Evolutionary conservation across 371 early-diverging fungal species (phyloP).

Genomic region (Apophysomyces trapeziformis): DNA sequence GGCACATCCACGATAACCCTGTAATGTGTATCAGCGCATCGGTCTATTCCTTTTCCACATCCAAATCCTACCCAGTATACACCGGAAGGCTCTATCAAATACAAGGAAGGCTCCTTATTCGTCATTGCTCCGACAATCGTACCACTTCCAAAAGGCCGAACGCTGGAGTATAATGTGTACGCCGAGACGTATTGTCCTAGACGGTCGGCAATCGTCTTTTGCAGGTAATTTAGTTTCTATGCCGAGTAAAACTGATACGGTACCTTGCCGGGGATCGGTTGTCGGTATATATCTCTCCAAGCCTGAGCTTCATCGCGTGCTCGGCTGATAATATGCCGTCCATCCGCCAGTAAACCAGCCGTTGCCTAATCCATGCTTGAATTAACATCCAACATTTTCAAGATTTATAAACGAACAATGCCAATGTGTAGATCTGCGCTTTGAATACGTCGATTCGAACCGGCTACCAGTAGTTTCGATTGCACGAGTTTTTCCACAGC

Average conservation of each 20-base stretch:
- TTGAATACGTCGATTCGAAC: slow-evolving; percentile 91
- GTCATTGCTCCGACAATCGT: slow-evolving; percentile 81
- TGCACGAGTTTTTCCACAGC: slow-evolving; percentile 96
- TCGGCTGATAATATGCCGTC: slow-evolving; percentile 86
- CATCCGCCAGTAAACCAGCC: slow-evolving; percentile 96
- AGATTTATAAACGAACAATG: slow-evolving; percentile 64
- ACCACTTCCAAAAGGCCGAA: slow-evolving; percentile 96
- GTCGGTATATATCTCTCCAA: slow-evolving; percentile 88
- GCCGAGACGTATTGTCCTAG: slow-evolving; percentile 93
- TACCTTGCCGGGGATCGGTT: slow-evolving; percentile 85
- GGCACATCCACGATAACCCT: slow-evolving; percentile 96
- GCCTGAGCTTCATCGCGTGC: slow-evolving; percentile 91
- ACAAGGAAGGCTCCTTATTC: slow-evolving; percentile 82
- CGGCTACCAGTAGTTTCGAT: slow-evolving; percentile 92
- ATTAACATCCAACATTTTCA: not conserved
- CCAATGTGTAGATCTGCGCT: slow-evolving; percentile 93
- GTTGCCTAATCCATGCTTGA: slow-evolving; percentile 65
- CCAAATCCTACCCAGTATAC: slow-evolving; percentile 79
- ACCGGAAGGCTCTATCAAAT: slow-evolving; percentile 97
- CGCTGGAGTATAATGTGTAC: slow-evolving; percentile 95
- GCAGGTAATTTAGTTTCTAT: not conserved
- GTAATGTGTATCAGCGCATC: not conserved
- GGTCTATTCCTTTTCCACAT: not conserved
- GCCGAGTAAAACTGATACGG: not conserved
- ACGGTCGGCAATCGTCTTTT: slow-evolving; percentile 91